These are phyloP conservation scores for Eimeria praecox DNA, from an alignment of 169 alveolate species.

Conservation along the genomic window DNA sequence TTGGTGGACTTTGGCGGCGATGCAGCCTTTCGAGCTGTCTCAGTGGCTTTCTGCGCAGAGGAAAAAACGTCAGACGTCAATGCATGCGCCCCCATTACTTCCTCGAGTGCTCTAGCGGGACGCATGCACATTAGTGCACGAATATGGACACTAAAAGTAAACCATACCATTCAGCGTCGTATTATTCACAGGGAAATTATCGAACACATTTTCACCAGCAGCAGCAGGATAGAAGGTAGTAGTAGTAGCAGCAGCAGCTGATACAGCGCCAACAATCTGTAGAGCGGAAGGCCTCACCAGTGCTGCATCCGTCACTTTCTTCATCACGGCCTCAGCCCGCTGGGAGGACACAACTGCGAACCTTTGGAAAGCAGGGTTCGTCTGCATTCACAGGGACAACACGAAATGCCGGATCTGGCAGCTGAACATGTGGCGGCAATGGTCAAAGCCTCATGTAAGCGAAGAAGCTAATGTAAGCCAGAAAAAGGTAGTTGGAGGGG, in stretches of 20 bases:
- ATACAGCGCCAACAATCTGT: not conserved
- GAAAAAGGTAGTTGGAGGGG: not conserved
- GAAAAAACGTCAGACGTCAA: not conserved
- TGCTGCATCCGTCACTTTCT: conserved; percentile 60
- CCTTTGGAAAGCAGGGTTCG: conserved; percentile 60
- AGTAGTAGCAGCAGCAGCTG: not conserved
- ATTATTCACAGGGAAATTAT: no score
- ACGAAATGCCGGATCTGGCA: no score
- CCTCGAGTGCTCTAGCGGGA: not conserved
- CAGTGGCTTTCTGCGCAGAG: conserved; percentile 55
- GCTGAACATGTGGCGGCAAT: not conserved
- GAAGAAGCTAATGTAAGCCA: not conserved
- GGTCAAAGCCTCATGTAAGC: not conserved
- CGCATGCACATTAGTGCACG: not conserved
- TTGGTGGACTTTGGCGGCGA: not conserved
- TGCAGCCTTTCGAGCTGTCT: conserved; percentile 29
- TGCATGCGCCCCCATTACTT: not conserved
- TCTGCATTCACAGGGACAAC: not conserved
- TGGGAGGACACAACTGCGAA: conserved; percentile 70
- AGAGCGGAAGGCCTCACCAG: conserved; percentile 10
- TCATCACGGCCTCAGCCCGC: conserved; percentile 43
- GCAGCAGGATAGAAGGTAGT: not conserved
- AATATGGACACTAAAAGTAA: not conserved
- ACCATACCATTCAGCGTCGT: not conserved
- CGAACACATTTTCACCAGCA: not conserved